Evolutionary conservation across 2,329 filamentous ascomycete species (phyloP), one percentile per base, ranked within the genome.

Genomic region (Xylaria multiplex): DNA sequence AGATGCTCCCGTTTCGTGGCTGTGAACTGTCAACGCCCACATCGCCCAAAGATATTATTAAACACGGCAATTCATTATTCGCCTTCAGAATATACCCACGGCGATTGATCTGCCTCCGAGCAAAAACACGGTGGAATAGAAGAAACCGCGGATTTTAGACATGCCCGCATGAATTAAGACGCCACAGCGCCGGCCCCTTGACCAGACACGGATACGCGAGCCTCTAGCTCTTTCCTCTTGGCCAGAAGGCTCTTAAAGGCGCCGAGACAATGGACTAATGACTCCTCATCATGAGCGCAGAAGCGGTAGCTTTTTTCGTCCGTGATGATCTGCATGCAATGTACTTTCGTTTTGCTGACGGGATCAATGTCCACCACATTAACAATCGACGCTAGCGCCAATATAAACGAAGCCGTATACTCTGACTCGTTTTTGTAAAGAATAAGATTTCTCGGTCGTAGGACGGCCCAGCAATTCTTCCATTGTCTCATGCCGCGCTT

Each of bases 351-450:
- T 75, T 87, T 91, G 74, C 91, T 95, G 69, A 97, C 82, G 0
- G 94, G 91, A 72, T 98, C 93, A 61, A 97, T 93, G 75, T 98
- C 96, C 24, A 97, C 94, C 1, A 93, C 94, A 72, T 96, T 92
- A 73, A 98, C 91, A 59, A 99, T 90, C 61, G 85, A 88, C 8
- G 88, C 83, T 73, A 98, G 88, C 3, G 91, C 88, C 40, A 97
- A 83, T 72, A 99, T 91, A 72, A 93, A 90, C 68, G 91, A 85
- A 0, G 94, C 93, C 13, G 91, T 90, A 78, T 98, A 98, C 80
- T 99, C 96, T 69, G 89, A 84, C 69, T 96, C 92, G 75, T 96
- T 91, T 79, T 97, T 97, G 84, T 99, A 99, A 30, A 98, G 86
- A 16, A 93, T 91, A 37, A 99, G 83, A 69, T 92, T 93, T 58